Evolutionary conservation across 345 rosid genomes (phyloP).

Genomic region (Passiflora organensis): DNA sequence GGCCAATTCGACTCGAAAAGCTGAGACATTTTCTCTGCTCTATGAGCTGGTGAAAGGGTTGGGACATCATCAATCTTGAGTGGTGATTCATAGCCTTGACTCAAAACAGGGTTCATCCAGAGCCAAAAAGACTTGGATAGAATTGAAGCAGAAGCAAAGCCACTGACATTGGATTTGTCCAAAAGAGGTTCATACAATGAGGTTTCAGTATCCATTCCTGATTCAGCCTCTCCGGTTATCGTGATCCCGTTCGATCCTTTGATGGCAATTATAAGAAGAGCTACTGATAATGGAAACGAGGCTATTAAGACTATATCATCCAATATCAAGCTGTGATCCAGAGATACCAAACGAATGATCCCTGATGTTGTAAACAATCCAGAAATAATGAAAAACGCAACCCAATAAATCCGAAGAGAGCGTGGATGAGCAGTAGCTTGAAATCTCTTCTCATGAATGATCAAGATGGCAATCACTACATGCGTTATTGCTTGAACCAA

Average conservation of each 20-base stretch:
- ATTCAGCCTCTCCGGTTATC: conserved; percentile 20
- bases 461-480: conserved; percentile 48
- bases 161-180: conserved; percentile 43
- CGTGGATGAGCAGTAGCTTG: conserved; percentile 53
- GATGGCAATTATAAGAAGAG: conserved; percentile 47
- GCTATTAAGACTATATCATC: conserved; percentile 55
- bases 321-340: conserved; percentile 28
- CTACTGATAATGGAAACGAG: conserved; percentile 48
- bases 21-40: conserved; percentile 67
- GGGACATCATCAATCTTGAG: conserved; percentile 69
- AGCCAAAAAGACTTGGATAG: conserved; percentile 72
- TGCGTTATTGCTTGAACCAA: conserved; percentile 66
- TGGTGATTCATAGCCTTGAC: conserved; percentile 74
- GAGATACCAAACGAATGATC: conserved; percentile 35
- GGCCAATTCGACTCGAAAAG: conserved; percentile 73
- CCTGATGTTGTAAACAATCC: conserved; percentile 54
- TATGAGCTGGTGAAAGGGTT: conserved; percentile 64
- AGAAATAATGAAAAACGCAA: conserved; percentile 36
- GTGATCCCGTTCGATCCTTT: conserved; percentile 72
- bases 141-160: conserved; percentile 66
- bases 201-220: conserved; percentile 27
- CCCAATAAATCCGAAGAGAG: conserved; percentile 62
- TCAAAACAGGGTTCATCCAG: conserved; percentile 85
- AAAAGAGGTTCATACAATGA: conserved; percentile 30
- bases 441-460: conserved; percentile 68